Evolutionary conservation across 2,329 filamentous ascomycete species (phyloP).

Genomic region (Emmonsiellopsis sp.): DNA sequence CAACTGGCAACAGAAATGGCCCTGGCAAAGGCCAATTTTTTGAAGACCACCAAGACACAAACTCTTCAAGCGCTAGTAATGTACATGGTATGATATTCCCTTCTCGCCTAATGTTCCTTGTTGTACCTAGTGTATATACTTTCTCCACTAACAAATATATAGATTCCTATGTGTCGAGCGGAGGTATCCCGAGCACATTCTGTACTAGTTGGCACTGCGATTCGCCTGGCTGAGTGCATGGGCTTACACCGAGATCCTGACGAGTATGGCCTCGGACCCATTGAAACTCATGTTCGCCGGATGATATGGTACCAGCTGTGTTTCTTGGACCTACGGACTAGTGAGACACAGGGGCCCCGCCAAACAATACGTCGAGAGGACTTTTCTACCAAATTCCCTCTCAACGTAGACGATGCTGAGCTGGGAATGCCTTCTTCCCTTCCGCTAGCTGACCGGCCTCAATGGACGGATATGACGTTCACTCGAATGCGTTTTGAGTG

Average conservation of each 20-base stretch:
- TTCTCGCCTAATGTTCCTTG: background rate
- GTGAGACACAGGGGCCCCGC: slow-evolving; percentile 62
- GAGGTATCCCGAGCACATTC: slow-evolving; percentile 67
- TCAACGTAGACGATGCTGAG: slow-evolving; percentile 60
- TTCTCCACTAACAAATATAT: slow-evolving; percentile 14
- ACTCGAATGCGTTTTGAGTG: slow-evolving; percentile 61
- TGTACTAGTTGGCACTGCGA: slow-evolving; percentile 60
- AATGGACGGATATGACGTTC: slow-evolving; percentile 61
- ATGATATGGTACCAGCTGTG: slow-evolving; percentile 71
- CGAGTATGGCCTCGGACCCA: slow-evolving; percentile 53
- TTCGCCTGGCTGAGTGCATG: slow-evolving; percentile 69
- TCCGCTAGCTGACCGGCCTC: slow-evolving; percentile 37
- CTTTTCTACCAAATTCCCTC: slow-evolving; percentile 62
- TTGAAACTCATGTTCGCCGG: slow-evolving; percentile 63
- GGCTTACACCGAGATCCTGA: slow-evolving; percentile 63
- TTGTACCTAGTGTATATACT: background rate
- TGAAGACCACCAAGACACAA: slow-evolving; percentile 62
- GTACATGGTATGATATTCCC: slow-evolving; percentile 51
- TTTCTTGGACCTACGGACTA: slow-evolving; percentile 65
- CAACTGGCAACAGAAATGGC: slow-evolving; percentile 59
- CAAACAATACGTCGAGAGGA: slow-evolving; percentile 64
- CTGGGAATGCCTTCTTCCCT: slow-evolving; percentile 37
- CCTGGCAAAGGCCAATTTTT: slow-evolving; percentile 58
- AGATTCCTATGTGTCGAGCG: slow-evolving; percentile 62
- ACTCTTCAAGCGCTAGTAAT: slow-evolving; percentile 68